phyloP scores from a whole-genome alignment of 1,139 yeast species.

The Suhomyces bokatorum region DNA sequence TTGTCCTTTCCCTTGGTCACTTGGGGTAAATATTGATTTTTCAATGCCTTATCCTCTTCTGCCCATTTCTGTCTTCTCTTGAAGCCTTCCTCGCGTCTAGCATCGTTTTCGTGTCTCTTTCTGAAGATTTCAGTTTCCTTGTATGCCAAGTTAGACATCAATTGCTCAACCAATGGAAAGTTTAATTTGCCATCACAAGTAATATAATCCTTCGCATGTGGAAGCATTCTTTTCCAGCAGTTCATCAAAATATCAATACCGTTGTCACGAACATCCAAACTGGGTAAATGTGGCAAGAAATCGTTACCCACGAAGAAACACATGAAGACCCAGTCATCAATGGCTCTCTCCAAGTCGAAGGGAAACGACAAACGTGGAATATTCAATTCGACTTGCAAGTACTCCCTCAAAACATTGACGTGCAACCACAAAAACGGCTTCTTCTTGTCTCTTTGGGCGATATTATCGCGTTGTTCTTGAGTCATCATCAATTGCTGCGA shows the following conservation, averaged over 20 bases:
- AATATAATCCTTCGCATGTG: conserved; percentile 69
- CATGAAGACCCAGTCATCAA: conserved; percentile 99
- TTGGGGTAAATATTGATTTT: conserved; percentile 34
- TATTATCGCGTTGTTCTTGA: conserved; percentile 55
- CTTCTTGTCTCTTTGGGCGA: conserved; percentile 58
- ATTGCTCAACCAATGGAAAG: conserved; percentile 69
- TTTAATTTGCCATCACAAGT: conserved; percentile 88
- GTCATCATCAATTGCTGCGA: conserved; percentile 59
- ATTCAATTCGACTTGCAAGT: conserved; percentile 76
- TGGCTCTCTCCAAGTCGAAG: conserved; percentile 89
- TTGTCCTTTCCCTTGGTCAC: conserved; percentile 68
- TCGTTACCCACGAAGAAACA: conserved; percentile 99
- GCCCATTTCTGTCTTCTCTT: conserved; percentile 56
- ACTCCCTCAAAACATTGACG: conserved; percentile 83
- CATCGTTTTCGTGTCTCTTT: conserved; percentile 65
- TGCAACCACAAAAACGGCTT: conserved; percentile 96
- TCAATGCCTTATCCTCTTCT: conserved; percentile 41
- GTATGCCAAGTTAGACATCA: conserved; percentile 63
- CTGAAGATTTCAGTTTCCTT: conserved; percentile 83
- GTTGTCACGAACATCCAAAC: conserved; percentile 91
- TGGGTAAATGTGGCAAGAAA: conserved; percentile 95
- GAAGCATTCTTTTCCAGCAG: conserved; percentile 79
- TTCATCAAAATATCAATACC: conserved; percentile 80
- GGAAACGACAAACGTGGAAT: conserved; percentile 70
- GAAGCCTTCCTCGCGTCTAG: conserved; percentile 60